A percentile compares a stretch with the other conserved stretches of the same genome.
Conservation (phyloP, 2,329 filamentous ascomycete genomes). For the Fusarium veterinarium region DNA sequence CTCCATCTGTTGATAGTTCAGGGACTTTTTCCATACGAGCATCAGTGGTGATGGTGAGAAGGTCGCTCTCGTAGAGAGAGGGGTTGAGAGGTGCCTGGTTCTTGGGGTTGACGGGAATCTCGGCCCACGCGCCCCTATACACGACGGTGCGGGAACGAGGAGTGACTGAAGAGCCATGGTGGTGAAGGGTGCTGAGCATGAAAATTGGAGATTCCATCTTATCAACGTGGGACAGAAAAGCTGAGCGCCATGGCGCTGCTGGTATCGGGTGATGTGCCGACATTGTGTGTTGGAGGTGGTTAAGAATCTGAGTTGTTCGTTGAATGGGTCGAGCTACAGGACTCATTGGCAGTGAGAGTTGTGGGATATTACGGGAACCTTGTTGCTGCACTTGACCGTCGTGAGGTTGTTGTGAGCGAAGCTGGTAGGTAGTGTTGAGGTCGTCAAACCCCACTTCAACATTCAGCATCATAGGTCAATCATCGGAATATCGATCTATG, state of each 20-base stretch:
- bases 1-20: slow-evolving; percentile 68
- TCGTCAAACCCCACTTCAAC: slow-evolving; percentile 27
- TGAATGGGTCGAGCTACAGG: slow-evolving; percentile 24
- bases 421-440: not conserved
- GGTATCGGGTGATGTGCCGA: slow-evolving; percentile 31
- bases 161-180: slow-evolving; percentile 50
- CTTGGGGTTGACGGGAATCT: slow-evolving; percentile 76
- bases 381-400: not conserved
- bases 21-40: slow-evolving; percentile 84
- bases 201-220: slow-evolving; percentile 62
- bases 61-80: slow-evolving; percentile 75
- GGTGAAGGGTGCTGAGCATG: slow-evolving; percentile 63
- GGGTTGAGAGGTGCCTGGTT: slow-evolving; percentile 81
- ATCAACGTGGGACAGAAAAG: slow-evolving; percentile 63
- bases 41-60: slow-evolving; percentile 88
- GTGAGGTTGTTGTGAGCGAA: slow-evolving; percentile 3
- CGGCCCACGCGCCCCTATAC: slow-evolving; percentile 85
- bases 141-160: slow-evolving; percentile 82
- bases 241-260: slow-evolving; percentile 64
- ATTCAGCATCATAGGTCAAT: slow-evolving; percentile 26
- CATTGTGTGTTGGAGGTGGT: slow-evolving; percentile 47
- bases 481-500: slow-evolving; percentile 24
- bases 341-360: slow-evolving; percentile 32
- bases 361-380: not conserved
- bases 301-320: slow-evolving; percentile 45